Evolutionary conservation across 106 monocot genomes (phyloP).

Genomic region (Apostasia shenzhenica): DNA sequence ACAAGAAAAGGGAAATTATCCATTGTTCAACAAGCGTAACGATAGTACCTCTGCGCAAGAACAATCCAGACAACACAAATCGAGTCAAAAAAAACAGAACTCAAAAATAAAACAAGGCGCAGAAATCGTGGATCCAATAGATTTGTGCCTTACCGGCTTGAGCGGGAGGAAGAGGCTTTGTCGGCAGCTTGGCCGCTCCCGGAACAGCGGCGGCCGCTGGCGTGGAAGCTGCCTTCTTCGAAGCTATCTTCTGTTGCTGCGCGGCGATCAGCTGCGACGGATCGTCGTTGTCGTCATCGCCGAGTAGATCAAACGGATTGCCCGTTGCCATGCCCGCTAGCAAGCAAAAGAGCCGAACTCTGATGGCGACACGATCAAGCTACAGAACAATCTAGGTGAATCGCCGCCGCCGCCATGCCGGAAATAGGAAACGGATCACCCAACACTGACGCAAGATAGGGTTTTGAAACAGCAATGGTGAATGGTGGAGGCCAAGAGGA

Average conservation of each 20-base stretch:
- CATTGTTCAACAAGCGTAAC: too few relatives aligned
- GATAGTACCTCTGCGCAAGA: not conserved
- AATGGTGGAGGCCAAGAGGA: too few relatives aligned
- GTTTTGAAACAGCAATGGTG: too few relatives aligned
- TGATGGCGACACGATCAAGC: too few relatives aligned
- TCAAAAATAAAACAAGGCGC: not conserved
- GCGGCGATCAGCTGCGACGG: constrained; percentile 40
- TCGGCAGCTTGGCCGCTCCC: constrained; percentile 47
- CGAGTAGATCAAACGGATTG: constrained; percentile 59
- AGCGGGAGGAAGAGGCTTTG: constrained; percentile 48
- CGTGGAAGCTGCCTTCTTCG: constrained; percentile 17
- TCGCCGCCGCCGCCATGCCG: too few relatives aligned
- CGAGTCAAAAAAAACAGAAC: not conserved
- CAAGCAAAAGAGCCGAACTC: too few relatives aligned
- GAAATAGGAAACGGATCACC: too few relatives aligned
- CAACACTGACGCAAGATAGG: too few relatives aligned
- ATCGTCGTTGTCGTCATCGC: constrained; percentile 50
- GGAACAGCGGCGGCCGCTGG: constrained; percentile 11
- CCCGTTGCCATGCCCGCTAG: constrained; percentile 20
- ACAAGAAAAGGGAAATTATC: not conserved
- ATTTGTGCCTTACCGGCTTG: constrained; percentile 19
- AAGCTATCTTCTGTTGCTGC: constrained; percentile 39
- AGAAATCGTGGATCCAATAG: not conserved
- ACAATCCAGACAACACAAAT: not conserved
- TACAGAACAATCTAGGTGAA: too few relatives aligned